Evolutionary conservation across 257 asterid genomes (phyloP).

Genomic region (Plantago elongata): DNA sequence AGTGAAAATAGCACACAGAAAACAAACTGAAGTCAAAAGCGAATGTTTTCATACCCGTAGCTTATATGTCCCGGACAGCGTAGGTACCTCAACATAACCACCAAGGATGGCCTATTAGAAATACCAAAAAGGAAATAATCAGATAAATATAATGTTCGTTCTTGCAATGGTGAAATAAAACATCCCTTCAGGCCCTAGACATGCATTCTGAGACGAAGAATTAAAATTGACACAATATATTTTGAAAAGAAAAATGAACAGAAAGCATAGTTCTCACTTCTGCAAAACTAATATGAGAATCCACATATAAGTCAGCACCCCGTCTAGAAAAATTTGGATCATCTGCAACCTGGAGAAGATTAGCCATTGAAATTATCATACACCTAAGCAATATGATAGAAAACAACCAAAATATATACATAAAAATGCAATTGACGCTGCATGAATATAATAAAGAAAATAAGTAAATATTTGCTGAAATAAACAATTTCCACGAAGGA

Average conservation of each 20-base stretch:
- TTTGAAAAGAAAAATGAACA: conserved; percentile 1
- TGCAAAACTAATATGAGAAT: conserved; percentile 64
- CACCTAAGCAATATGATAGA: neutral
- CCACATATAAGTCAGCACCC: conserved; percentile 87
- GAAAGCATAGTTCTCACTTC: conserved; percentile 52
- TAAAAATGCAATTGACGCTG: no score
- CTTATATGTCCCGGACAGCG: conserved; percentile 61
- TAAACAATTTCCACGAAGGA: no score
- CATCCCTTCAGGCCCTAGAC: no score
- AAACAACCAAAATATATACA: no score
- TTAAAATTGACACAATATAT: conserved; percentile 2
- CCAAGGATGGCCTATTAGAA: conserved; percentile 87
- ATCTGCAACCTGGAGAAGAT: conserved; percentile 54
- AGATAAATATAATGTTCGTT: neutral
- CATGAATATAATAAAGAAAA: no score
- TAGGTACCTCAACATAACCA: conserved; percentile 76
- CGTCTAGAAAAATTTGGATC: conserved; percentile 71
- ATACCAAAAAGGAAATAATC: conserved; percentile 15
- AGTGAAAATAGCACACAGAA: conserved; percentile 17
- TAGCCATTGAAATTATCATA: neutral
- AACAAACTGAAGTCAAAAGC: conserved; percentile 12
- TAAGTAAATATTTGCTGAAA: no score
- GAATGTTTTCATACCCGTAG: conserved; percentile 47
- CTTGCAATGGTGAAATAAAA: neutral
- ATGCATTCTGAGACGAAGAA: conserved; percentile 5